Evolutionary conservation across 495 filamentous ascomycete species (phyloP).

Genomic region (Penicillium turbatum): DNA sequence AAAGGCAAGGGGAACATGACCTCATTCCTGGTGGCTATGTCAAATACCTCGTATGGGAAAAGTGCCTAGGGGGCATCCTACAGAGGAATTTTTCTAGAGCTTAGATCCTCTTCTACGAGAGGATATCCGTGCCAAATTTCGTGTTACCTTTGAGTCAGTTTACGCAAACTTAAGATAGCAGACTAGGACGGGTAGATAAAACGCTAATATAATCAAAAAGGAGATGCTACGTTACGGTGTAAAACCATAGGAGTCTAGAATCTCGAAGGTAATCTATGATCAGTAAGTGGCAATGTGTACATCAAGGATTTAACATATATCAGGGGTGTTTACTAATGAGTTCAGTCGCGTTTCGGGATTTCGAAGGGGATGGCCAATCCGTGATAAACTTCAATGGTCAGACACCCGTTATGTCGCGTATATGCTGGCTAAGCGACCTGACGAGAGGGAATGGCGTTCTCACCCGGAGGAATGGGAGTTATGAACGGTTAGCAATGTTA

Average conservation of each 20-base stretch:
- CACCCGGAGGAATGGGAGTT: conserved; percentile 4
- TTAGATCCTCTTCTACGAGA: conserved; percentile 7
- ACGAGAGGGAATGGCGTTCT: conserved; percentile 8
- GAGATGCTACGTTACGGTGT: conserved; percentile 11
- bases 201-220: conserved; percentile 11
- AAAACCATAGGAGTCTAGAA: conserved; percentile 4
- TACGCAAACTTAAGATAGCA: conserved; percentile 2
- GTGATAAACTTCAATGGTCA: conserved; percentile 13
- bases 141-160: conserved; percentile 14
- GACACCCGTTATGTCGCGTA: conserved; percentile 10
- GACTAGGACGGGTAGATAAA: neutral
- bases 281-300: conserved; percentile 14
- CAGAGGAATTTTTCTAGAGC: conserved; percentile 20
- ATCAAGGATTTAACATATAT: conserved; percentile 3
- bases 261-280: conserved; percentile 21
- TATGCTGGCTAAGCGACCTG: conserved; percentile 10
- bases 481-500: too few species aligned
- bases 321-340: conserved; percentile 10
- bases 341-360: conserved; percentile 20
- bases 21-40: conserved; percentile 18
- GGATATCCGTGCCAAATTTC: conserved; percentile 15
- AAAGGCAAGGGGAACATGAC: conserved; percentile 12
- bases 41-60: conserved; percentile 18
- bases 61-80: conserved; percentile 16
- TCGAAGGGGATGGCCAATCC: conserved; percentile 16